Evolutionary conservation across 257 asterid species (phyloP), one percentile per base, ranked within the genome.

Genomic region (Echium plantagineum): DNA sequence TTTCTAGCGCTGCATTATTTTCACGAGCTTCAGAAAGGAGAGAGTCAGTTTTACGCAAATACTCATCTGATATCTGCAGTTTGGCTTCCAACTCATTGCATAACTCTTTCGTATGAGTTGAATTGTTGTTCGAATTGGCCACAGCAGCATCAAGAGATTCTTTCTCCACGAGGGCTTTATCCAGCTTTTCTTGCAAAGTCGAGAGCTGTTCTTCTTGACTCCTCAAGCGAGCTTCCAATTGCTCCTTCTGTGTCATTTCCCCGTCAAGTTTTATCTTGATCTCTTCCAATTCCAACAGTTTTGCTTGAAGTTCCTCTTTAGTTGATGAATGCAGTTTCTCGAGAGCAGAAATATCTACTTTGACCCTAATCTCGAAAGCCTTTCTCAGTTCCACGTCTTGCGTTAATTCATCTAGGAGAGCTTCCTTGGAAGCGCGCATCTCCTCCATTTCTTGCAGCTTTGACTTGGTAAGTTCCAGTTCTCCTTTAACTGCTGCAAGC

Each of bases 41-140:
- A 66, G 87, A 66, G 75, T 90, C 89, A 4, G 85, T 77, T 63
- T 83, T 85, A 74, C 68, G 47, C 72, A 83, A 87, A 60, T 87
- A 83, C 42, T 90, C 94, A 19, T 88, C 94, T 0, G 98, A 91
- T 42, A 69, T 72, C 76, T 81, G 81, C 90, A 85, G 64, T 81
- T 80, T 85, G 15, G 78, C 84, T 72, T 91, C 94, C 18, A 91
- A 94, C 16, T 83, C 94, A 65, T 67, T 71, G 74, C 85, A 81
- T 35, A 84, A 51, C 69, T 84, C 94, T 78, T 88, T 88, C 87
- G 82, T 66, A 73, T 75, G 85, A 63, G 67, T 63, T 52, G 69
- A 62, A 59, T 78, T 78, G 31, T 63, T 79, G 21, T 78, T 88
- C 24, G 81, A 72, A 62, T 85, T 85, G 31, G 84, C 60, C 19